Evolutionary conservation across 495 filamentous ascomycete genomes (phyloP), one percentile per base, ranked within the genome.

Genomic region (Lindgomyces ingoldianus): DNA sequence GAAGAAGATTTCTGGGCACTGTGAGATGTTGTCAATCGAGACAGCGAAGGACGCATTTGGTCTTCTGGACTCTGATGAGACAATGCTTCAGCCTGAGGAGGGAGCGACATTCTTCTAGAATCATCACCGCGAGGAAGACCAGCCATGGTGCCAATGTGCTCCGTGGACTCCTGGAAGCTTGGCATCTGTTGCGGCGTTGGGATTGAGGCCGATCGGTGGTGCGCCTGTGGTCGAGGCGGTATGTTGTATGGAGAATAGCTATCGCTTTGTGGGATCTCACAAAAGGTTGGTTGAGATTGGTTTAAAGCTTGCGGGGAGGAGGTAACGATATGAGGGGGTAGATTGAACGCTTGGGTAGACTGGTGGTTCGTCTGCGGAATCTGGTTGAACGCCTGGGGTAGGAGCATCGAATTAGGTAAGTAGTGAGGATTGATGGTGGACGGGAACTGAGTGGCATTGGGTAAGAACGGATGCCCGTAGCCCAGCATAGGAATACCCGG

Each of bases 301-400:
- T 6, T 39, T 14, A 14, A 6, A 39, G 14, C 14, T 14, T 14
- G 33, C 14, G 33, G 33, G 14, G 33, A 39, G 33, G 6, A 14
- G 33, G 6, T 39, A 6, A 14, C 33, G 6, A 14, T 39, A 14
- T 39, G 33, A 6, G 33, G 6, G 33, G 33, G 6, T 39, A 57
- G 60, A 26, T 70, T 74, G 18, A 67, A 68, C 22, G 75, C 67
- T 64, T 78, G 78, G 14, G 74, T 71, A 46, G 77, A 52, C 41
- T 70, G 68, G 14, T 68, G 57, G 60, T 60, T 70, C 21, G 21
- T 59, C 29, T 73, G 70, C 48, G 76, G 69, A 46, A 73, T 67
- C 45, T 72, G 71, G 27, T 70, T 57, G 57, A 76, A 73, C 72
- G 75, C 75, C 33, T 75, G 78, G 42, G 76, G 80, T 30, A 73